Conservation (phyloP, 73 alveolate species). For the Paramecium primaurelia region DNA sequence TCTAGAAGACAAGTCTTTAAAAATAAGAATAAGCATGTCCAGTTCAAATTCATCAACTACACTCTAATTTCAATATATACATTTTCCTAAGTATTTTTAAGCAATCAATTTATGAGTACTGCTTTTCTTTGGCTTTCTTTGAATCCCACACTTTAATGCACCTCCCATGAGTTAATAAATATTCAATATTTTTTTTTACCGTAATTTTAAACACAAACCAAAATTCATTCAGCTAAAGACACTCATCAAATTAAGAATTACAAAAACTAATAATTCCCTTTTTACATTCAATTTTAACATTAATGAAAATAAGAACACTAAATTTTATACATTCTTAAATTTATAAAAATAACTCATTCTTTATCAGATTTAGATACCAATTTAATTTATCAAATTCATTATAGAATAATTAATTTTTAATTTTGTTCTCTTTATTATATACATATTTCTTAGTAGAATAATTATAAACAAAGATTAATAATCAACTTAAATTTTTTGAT, state of each 20-base stretch:
- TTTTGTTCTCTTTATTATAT: neutral
- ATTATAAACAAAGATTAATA: no score
- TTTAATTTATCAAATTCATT: neutral
- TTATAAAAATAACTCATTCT: neutral
- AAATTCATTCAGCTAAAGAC: neutral
- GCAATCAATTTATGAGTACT: conserved; percentile 17
- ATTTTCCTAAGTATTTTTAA: neutral
- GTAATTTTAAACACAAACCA: neutral
- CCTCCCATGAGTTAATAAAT: neutral
- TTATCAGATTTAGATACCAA: neutral
- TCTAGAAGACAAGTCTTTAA: conserved; percentile 2
- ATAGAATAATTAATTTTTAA: neutral
- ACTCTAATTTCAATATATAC: neutral
- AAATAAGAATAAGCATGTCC: neutral
- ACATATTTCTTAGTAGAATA: neutral
- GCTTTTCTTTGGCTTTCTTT: neutral
- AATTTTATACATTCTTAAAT: neutral
- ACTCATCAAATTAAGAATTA: neutral
- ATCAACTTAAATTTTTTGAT: neutral
- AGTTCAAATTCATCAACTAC: conserved; percentile 15
- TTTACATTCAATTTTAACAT: neutral
- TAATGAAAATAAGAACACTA: neutral
- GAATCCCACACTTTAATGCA: neutral
- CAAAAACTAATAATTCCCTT: neutral
- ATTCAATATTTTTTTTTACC: neutral